Evolutionary conservation across 495 filamentous ascomycete species (phyloP).

Genomic region (Annulohypoxylon bovei): DNA sequence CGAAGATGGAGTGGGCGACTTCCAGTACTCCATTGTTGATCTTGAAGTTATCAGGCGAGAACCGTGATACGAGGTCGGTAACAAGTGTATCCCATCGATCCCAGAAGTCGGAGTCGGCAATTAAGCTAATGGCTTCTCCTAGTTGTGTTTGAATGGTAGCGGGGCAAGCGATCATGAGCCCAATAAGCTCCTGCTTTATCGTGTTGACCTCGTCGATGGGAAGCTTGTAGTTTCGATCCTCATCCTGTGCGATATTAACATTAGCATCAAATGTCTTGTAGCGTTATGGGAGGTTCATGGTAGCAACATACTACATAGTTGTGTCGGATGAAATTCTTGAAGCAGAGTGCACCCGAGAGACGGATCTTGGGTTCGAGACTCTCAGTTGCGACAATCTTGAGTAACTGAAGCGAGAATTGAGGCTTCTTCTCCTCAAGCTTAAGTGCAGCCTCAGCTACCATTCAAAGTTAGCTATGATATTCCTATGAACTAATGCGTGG

Average conservation of each 20-base stretch:
- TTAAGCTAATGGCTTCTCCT: slow-evolving; percentile 94
- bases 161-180: slow-evolving; percentile 93
- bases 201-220: slow-evolving; percentile 79
- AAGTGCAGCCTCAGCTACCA: slow-evolving; percentile 80
- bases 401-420: slow-evolving; percentile 84
- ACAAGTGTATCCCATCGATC: slow-evolving; percentile 87
- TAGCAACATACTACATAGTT: slow-evolving; percentile 77
- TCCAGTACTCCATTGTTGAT: slow-evolving; percentile 93
- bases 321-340: slow-evolving; percentile 96
- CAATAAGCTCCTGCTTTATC: slow-evolving; percentile 94
- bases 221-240: slow-evolving; percentile 91
- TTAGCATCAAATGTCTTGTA: slow-evolving; percentile 12
- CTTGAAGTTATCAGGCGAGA: slow-evolving; percentile 77
- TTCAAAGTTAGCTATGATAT: slow-evolving; percentile 18
- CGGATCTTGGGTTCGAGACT: slow-evolving; percentile 76
- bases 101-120: slow-evolving; percentile 98
- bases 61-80: slow-evolving; percentile 84
- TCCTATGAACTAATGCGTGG: not conserved
- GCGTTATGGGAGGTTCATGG: not conserved
- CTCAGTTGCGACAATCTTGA: slow-evolving; percentile 84
- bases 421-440: slow-evolving; percentile 79
- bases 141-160: slow-evolving; percentile 88
- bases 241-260: slow-evolving; percentile 64
- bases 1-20: slow-evolving; percentile 98
- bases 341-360: slow-evolving; percentile 90